These are phyloP conservation scores for Yamadazyma epiphylla DNA, from an alignment of 1,139 yeast genomes.

Conservation along the genomic window DNA sequence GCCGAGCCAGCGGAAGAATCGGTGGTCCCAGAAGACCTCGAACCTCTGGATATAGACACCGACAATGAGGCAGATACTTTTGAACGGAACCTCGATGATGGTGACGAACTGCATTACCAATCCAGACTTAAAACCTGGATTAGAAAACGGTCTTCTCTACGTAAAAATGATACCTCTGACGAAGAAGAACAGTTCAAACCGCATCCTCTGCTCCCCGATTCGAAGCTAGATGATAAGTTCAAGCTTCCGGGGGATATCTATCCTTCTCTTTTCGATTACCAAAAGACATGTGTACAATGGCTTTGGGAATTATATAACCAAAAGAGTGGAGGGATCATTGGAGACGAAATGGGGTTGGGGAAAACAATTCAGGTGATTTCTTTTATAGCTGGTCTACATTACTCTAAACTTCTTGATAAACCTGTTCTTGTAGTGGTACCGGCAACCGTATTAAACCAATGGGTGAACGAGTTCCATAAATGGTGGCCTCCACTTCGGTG, in stretches of 20 bases:
- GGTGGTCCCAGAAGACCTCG: no score
- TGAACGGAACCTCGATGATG: slow-evolving; percentile 64
- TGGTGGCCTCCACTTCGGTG: slow-evolving; percentile 98
- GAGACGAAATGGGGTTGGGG: slow-evolving; percentile 98
- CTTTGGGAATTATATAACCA: slow-evolving; percentile 80
- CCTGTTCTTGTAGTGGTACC: slow-evolving; percentile 92
- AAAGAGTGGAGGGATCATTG: slow-evolving; percentile 89
- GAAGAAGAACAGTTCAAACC: slow-evolving; percentile 69
- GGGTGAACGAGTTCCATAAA: slow-evolving; percentile 92
- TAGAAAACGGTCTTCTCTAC: slow-evolving; percentile 34
- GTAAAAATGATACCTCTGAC: slow-evolving; percentile 19
- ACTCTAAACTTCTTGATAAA: slow-evolving; percentile 66
- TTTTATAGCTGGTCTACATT: slow-evolving; percentile 85
- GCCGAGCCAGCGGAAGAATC: slow-evolving; percentile 3
- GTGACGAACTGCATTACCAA: slow-evolving; percentile 63
- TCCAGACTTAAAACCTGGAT: slow-evolving; percentile 60
- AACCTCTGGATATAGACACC: no score
- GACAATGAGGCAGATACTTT: slow-evolving; percentile 7
- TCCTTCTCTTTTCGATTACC: slow-evolving; percentile 85
- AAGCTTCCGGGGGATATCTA: slow-evolving; percentile 88
- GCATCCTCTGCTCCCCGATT: slow-evolving; percentile 77
- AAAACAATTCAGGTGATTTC: slow-evolving; percentile 91
- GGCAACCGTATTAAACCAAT: slow-evolving; percentile 91
- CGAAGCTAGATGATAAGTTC: slow-evolving; percentile 64
- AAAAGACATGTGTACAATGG: slow-evolving; percentile 86